Percentiles rank a stretch among this genome's conserved stretches.
Conservation (phyloP, 129 eudicot species). For the Mikania micrantha region DNA sequence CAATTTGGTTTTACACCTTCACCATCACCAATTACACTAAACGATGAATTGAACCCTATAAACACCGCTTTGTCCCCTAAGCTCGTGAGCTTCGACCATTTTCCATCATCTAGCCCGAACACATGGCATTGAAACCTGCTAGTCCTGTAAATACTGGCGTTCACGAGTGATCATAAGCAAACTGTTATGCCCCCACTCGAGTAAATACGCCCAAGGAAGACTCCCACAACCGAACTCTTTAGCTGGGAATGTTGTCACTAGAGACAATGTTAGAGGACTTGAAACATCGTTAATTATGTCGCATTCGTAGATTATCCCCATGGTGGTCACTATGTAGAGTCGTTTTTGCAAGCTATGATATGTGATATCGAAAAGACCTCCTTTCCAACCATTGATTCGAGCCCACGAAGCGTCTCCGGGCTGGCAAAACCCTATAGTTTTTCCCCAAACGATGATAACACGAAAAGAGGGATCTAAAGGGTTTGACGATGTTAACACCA, state of each 20-base stretch:
- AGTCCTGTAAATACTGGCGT: constrained; percentile 14
- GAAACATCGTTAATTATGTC: neutral
- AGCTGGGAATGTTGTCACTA: neutral
- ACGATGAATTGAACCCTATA: constrained; percentile 24
- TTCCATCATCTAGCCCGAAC: constrained; percentile 12
- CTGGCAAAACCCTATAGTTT: constrained; percentile 18
- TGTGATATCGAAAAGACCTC: constrained; percentile 5
- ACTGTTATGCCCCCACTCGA: constrained; percentile 21
- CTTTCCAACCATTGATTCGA: constrained; percentile 13
- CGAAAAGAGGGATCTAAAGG: constrained; percentile 21
- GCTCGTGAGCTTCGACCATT: constrained; percentile 8
- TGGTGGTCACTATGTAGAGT: constrained; percentile 6
- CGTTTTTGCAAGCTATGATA: constrained; percentile 13
- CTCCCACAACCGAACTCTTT: neutral
- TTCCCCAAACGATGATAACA: constrained; percentile 22
- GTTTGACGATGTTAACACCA: constrained; percentile 9
- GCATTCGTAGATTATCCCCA: constrained; percentile 21
- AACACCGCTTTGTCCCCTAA: constrained; percentile 20
- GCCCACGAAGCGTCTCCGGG: constrained; percentile 14
- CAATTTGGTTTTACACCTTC: constrained; percentile 8
- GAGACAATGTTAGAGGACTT: neutral
- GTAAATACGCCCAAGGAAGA: neutral
- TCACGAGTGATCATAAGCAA: constrained; percentile 22
- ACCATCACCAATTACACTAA: constrained; percentile 1
- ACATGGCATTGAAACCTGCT: constrained; percentile 5